phyloP scores from a whole-genome alignment of 2,329 filamentous ascomycete genomes.

The Colletotrichum incanum region DNA sequence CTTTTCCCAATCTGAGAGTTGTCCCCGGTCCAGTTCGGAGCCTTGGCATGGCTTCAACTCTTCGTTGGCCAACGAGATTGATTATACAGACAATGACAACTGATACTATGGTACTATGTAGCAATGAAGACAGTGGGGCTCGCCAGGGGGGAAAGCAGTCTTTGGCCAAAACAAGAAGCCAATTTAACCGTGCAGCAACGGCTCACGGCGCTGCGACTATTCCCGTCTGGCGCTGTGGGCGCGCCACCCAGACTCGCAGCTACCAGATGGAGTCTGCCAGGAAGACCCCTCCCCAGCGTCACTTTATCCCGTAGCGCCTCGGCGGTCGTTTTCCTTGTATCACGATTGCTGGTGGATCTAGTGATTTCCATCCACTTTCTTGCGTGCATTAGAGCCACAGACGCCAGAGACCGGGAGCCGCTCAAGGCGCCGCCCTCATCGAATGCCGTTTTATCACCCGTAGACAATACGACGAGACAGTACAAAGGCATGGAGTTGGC shows the following conservation, averaged over 20 bases:
- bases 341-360: slow-evolving; percentile 25
- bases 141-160: neutral
- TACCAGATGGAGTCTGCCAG: slow-evolving; percentile 9
- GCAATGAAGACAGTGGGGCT: slow-evolving; percentile 14
- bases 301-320: slow-evolving; percentile 34
- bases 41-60: neutral
- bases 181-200: slow-evolving; percentile 32
- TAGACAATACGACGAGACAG: neutral
- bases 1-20: slow-evolving; percentile 24
- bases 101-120: neutral
- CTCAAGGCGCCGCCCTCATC: slow-evolving; percentile 19
- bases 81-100: neutral
- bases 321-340: slow-evolving; percentile 25
- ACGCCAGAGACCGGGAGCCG: slow-evolving; percentile 15
- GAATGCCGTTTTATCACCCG: neutral
- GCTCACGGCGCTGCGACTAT: slow-evolving; percentile 14
- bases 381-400: slow-evolving; percentile 25
- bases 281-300: slow-evolving; percentile 26
- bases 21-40: slow-evolving; percentile 3
- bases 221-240: slow-evolving; percentile 6
- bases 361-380: slow-evolving; percentile 31
- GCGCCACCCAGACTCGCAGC: slow-evolving; percentile 9
- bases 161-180: slow-evolving; percentile 23
- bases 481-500: slow-evolving; percentile 1
- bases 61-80: slow-evolving; percentile 11